Percentiles rank a stretch among this genome's conserved stretches.
phyloP scores from a whole-genome alignment of 306 rosid genomes.

The Prunus davidiana region DNA sequence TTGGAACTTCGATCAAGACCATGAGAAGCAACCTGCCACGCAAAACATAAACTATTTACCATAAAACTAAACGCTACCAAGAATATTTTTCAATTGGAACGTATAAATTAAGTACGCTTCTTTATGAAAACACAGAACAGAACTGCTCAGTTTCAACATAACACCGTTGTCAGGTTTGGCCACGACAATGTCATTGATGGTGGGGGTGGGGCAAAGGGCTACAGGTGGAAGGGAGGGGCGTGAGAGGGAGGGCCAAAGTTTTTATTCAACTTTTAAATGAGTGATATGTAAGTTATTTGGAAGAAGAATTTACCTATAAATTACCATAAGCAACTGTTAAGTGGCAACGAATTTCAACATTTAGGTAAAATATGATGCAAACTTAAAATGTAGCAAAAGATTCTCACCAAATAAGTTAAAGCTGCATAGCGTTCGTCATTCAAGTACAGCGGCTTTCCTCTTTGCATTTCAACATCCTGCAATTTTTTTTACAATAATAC shows the following conservation, averaged over 20 bases:
- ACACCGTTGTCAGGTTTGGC: background rate
- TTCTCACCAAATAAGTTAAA: conserved; percentile 73
- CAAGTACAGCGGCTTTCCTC: conserved; percentile 92
- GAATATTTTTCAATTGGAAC: background rate
- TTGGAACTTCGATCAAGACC: conserved; percentile 94
- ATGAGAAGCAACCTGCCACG: conserved; percentile 86
- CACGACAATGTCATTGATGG: background rate
- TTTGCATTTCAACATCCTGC: conserved; percentile 75
- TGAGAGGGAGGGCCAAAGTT: background rate
- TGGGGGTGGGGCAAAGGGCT: background rate
- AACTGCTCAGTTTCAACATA: conserved; percentile 1
- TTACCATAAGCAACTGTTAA: background rate
- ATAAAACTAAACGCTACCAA: background rate
- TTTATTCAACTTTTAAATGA: background rate
- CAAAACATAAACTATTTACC: conserved; percentile 8
- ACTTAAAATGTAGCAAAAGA: background rate
- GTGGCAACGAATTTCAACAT: background rate
- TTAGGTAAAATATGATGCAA: background rate
- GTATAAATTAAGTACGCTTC: background rate
- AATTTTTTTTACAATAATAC: conserved; percentile 1
- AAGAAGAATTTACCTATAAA: background rate
- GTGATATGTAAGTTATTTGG: background rate
- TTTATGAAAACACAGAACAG: background rate
- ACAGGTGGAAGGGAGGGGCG: background rate
- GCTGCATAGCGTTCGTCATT: conserved; percentile 93